These are phyloP conservation scores for Endocalyx cinctus DNA, from an alignment of 2,329 filamentous ascomycete species.

Conservation along the genomic window DNA sequence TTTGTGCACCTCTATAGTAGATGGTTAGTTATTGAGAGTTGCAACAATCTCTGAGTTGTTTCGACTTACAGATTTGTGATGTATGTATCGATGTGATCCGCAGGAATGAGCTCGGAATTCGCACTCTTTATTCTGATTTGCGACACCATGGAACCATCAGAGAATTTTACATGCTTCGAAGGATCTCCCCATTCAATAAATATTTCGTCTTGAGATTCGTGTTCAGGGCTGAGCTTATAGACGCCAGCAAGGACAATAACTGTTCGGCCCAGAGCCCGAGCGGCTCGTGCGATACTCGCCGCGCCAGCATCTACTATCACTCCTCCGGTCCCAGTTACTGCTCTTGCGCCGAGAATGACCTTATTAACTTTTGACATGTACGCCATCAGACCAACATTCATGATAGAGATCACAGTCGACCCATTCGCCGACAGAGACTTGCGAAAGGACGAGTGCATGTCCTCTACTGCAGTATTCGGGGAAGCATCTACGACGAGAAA, in stretches of 20 bases:
- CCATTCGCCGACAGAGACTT: conserved; percentile 76
- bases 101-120: conserved; percentile 75
- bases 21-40: no score
- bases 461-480: conserved; percentile 31
- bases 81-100: conserved; percentile 72
- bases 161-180: conserved; percentile 69
- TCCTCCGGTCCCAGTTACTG: conserved; percentile 83
- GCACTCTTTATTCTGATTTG: conserved; percentile 75
- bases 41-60: no score
- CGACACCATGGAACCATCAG: conserved; percentile 74
- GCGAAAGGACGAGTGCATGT: conserved; percentile 53
- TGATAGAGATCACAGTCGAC: conserved; percentile 77
- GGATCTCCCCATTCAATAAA: conserved; percentile 85
- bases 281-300: conserved; percentile 76
- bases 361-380: conserved; percentile 96
- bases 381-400: conserved; percentile 81
- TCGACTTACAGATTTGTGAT: conserved; percentile 74
- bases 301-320: conserved; percentile 83
- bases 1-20: conserved; percentile 27
- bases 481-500: conserved; percentile 68
- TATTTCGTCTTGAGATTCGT: conserved; percentile 75
- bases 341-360: conserved; percentile 83
- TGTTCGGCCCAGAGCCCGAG: conserved; percentile 73
- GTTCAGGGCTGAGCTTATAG: conserved; percentile 90
- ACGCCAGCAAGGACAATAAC: conserved; percentile 88